These are phyloP conservation scores for Saccharomyces hybrid DNA, from an alignment of 1,139 yeast genomes.

Conservation along the genomic window DNA sequence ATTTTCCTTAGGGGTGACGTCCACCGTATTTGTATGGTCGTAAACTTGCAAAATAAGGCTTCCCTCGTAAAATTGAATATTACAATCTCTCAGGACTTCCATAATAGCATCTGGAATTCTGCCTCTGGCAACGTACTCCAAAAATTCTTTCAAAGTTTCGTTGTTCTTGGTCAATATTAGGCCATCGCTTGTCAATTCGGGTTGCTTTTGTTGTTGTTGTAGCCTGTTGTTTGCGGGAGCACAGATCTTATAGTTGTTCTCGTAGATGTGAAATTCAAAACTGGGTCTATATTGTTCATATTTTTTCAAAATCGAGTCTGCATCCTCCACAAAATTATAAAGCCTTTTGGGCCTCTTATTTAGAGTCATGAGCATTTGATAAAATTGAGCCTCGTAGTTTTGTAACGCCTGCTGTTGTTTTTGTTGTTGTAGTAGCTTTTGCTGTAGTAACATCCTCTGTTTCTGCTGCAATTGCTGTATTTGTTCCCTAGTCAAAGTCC, in stretches of 20 bases:
- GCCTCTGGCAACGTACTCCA: constrained; percentile 70
- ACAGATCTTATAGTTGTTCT: constrained; percentile 63
- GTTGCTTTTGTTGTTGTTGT: constrained; percentile 34
- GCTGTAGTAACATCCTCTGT: constrained; percentile 31
- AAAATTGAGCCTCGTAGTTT: constrained; percentile 39
- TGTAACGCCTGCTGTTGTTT: constrained; percentile 39
- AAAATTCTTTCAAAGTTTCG: constrained; percentile 70
- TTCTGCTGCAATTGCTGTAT: constrained; percentile 27
- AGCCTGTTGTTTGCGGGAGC: constrained; percentile 32
- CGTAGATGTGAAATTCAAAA: constrained; percentile 80
- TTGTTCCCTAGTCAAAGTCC: constrained; percentile 12
- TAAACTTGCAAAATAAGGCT: constrained; percentile 74
- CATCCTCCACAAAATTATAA: constrained; percentile 60
- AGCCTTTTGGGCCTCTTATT: constrained; percentile 38
- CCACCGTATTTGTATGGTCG: constrained; percentile 54
- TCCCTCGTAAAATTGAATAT: constrained; percentile 79
- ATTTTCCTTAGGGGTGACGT: constrained; percentile 17
- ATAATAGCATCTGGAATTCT: constrained; percentile 84
- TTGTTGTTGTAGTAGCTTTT: constrained; percentile 33
- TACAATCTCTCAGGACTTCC: constrained; percentile 81
- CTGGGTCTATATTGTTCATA: constrained; percentile 76
- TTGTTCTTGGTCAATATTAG: constrained; percentile 74
- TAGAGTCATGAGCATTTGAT: constrained; percentile 27
- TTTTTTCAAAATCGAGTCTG: constrained; percentile 68
- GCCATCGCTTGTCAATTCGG: constrained; percentile 43